Base-by-base conservation (phyloP, 1,284 basidiomycete genomes). In the Cystobasidium sp. region DNA sequence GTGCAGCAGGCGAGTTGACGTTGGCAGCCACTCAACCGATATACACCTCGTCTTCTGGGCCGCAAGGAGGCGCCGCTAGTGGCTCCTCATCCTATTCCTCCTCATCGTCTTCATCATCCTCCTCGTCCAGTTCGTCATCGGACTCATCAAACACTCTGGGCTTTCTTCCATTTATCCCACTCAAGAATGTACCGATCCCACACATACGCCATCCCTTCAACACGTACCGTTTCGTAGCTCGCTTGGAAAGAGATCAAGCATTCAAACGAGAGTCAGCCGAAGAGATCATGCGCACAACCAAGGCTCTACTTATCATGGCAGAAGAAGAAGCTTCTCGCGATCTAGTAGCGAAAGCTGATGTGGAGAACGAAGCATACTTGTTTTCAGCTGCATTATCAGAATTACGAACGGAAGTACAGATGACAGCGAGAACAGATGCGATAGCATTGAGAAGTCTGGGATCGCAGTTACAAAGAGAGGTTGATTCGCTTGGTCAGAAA, bases 321-420 rank as follows among this genome's bases (percentile, higher is more conserved):
- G 86, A 91, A 65, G 89, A 89, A n/a, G 84, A 87, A 77, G 91
- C 96, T 6, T 85, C 87, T 72, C 84, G 88, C 67, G 89, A 91
- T 70, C 89, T 91, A 51, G 84, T 97, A 80, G 90, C 89, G 49
- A 86, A 87, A 56, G 91, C 95, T 82, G 94, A 97, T 81, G 82
- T 94, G 68, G 94, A 96, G 82, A 96, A 95, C 82, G 91, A 96
- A 88, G 93, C 94, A 12, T 99, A 99, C 82, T 86, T 98, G 37
- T 98, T 97, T 83, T 89, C 90, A 68, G 96, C 97, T 10, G 97
- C 96, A 0, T 83, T 99, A 37, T 91, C 92, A 0, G 94, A 99
- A 82, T 85, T 97, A 53, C 88, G 94, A 18, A 91, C 93, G 5
- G 96, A 97, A 80, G 87, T 93, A 52, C 89, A 90, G 9, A 88